A percentile compares a stretch with the other conserved stretches of the same genome.
Evolutionary conservation across 2,329 filamentous ascomycete species (phyloP).

Genomic region (Xylogone sp.): DNA sequence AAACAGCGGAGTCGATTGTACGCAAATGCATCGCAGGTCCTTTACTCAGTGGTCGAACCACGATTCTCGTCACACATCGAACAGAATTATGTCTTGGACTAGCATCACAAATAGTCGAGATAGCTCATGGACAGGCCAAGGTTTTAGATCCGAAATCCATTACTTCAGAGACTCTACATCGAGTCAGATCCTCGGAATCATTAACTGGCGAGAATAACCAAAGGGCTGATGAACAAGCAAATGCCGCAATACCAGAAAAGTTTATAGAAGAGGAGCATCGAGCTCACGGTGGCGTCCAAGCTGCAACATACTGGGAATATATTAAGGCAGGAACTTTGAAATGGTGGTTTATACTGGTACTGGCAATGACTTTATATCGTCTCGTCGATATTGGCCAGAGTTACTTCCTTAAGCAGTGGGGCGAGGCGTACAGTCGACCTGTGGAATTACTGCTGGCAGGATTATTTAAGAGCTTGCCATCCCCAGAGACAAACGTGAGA

Average conservation of each 20-base stretch:
- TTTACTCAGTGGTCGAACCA: conserved; percentile 47
- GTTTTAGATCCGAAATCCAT: conserved; percentile 20
- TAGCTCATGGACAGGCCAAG: conserved; percentile 53
- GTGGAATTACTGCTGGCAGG: conserved; percentile 21
- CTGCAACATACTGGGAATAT: conserved; percentile 78
- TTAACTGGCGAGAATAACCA: conserved; percentile 17
- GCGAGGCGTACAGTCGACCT: conserved; percentile 61
- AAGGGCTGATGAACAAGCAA: conserved; percentile 30
- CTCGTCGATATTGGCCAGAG: conserved; percentile 61
- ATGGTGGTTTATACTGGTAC: conserved; percentile 67
- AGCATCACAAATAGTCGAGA: conserved; percentile 69
- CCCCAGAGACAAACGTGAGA: conserved; percentile 60
- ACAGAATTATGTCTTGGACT: conserved; percentile 69
- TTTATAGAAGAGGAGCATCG: conserved; percentile 78
- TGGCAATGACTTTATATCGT: conserved; percentile 61
- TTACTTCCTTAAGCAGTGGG: conserved; percentile 87
- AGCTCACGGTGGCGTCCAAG: conserved; percentile 70
- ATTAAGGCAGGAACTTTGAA: conserved; percentile 73
- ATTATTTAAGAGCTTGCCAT: conserved; percentile 53
- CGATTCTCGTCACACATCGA: conserved; percentile 61
- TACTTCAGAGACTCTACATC: conserved; percentile 19
- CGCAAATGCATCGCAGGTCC: conserved; percentile 51
- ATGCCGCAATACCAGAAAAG: conserved; percentile 58
- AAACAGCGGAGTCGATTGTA: conserved; percentile 60
- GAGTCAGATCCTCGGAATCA: conserved; percentile 15